A percentile compares a stretch with the other conserved stretches of the same genome.
Conservation (phyloP, 148 eudicot species). For the Linanthus parryae region DNA sequence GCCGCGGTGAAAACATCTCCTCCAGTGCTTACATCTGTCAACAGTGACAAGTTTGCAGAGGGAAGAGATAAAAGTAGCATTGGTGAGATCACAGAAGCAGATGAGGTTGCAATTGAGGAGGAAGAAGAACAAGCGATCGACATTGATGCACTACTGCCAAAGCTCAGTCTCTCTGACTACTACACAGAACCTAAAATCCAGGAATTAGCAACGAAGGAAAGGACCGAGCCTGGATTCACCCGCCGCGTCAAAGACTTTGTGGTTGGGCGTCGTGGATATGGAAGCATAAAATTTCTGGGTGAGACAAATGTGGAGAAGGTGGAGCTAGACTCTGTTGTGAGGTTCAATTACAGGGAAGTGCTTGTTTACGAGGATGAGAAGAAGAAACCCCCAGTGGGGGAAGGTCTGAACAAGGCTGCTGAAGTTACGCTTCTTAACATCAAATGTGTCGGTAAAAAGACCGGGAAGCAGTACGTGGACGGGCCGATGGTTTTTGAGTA, state of each 20-base stretch:
- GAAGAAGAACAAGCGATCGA: conserved; percentile 7
- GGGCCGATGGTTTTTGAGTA: conserved; percentile 43
- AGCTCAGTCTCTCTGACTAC: conserved; percentile 42
- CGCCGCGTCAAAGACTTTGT: conserved; percentile 59
- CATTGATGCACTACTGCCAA: conserved; percentile 30
- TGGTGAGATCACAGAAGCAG: not conserved
- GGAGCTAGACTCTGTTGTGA: conserved; percentile 41
- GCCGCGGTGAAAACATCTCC: conserved; percentile 15
- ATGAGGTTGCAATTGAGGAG: not conserved
- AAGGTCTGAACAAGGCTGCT: conserved; percentile 72
- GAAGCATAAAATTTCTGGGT: conserved; percentile 55
- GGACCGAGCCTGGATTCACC: conserved; percentile 45
- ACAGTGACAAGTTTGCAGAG: too few species aligned
- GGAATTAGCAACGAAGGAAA: conserved; percentile 41
- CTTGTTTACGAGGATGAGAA: conserved; percentile 44
- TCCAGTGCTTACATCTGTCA: conserved; percentile 9
- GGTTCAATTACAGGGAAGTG: conserved; percentile 47
- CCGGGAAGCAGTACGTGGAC: conserved; percentile 29
- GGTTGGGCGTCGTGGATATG: conserved; percentile 61
- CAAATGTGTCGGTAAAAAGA: conserved; percentile 40
- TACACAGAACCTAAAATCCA: conserved; percentile 44
- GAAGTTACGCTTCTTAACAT: conserved; percentile 59
- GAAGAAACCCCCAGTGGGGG: conserved; percentile 53
- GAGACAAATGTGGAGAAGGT: conserved; percentile 54
- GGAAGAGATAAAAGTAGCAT: not conserved